A percentile compares a stretch with the other conserved stretches of the same genome.
Conservation (phyloP, 148 eudicot genomes). For the Spergularia bocconei region DNA sequence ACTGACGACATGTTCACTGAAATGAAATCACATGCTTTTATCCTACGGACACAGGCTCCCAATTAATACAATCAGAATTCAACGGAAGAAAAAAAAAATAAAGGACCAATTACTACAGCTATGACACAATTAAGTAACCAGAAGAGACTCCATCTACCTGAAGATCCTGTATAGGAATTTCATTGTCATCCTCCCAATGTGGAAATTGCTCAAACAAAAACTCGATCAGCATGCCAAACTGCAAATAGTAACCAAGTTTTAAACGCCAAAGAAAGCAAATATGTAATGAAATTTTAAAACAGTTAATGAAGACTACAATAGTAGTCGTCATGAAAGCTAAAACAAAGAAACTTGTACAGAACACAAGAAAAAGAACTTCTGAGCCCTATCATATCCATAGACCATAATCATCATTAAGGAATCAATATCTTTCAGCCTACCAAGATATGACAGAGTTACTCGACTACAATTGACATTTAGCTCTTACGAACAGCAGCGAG, state of each 20-base stretch:
- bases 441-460: background rate
- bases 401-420: background rate
- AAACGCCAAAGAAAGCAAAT: background rate
- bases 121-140: conserved; percentile 1
- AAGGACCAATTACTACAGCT: background rate
- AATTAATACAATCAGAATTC: conserved; percentile 3
- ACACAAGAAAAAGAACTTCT: background rate
- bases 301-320: background rate
- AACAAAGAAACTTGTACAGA: background rate
- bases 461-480: background rate
- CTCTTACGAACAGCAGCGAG: background rate
- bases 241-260: conserved; percentile 13
- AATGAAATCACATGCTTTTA: background rate
- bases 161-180: conserved; percentile 66
- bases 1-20: background rate
- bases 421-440: background rate
- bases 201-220: conserved; percentile 64
- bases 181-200: conserved; percentile 49
- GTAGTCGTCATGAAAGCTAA: background rate
- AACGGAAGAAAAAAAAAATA: background rate
- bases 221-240: conserved; percentile 94
- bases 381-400: background rate
- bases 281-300: background rate
- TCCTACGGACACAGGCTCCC: background rate
- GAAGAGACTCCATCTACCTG: conserved; percentile 46